Evolutionary conservation across 1,284 basidiomycete genomes (phyloP).

Genomic region (Sporisorium scitamineum): DNA sequence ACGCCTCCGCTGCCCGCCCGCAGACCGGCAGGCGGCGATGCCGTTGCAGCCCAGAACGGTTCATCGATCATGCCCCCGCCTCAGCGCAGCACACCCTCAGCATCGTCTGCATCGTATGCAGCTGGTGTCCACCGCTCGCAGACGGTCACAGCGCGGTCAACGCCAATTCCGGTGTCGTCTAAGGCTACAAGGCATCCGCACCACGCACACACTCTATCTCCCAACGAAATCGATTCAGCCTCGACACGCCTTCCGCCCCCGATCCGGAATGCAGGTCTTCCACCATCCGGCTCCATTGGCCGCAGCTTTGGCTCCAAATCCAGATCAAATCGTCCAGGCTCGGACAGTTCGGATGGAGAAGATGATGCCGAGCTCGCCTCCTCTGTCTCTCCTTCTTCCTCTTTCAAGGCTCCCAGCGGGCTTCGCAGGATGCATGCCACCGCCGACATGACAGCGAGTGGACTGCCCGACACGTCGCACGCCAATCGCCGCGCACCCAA

Average conservation of each 20-base stretch:
- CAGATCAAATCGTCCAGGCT: conserved; percentile 8
- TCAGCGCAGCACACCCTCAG: conserved; percentile 20
- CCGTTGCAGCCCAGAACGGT: conserved; percentile 4
- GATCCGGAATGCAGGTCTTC: conserved; percentile 11
- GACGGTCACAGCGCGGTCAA: conserved; percentile 30
- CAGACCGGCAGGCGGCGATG: conserved; percentile 9
- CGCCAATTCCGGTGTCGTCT: conserved; percentile 25
- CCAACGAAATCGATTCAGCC: conserved; percentile 16
- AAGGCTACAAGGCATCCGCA: conserved; percentile 9
- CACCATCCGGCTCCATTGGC: conserved; percentile 9
- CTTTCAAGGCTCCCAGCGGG: conserved; percentile 28
- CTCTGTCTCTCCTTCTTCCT: conserved; percentile 27
- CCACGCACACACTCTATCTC: conserved; percentile 22
- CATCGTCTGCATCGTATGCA: conserved; percentile 4
- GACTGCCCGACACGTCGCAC: conserved; percentile 47
- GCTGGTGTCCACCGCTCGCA: conserved; percentile 24
- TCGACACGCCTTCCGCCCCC: conserved; percentile 32
- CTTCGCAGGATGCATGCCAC: conserved; percentile 28
- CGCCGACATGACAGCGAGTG: conserved; percentile 34
- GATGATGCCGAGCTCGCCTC: conserved; percentile 27
- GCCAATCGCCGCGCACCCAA: conserved; percentile 50
- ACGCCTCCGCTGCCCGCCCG: conserved; percentile 26
- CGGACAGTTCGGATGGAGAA: conserved; percentile 46
- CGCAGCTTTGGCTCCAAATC: conserved; percentile 28
- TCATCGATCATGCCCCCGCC: conserved; percentile 36